Percentiles rank a stretch among this genome's conserved stretches.
phyloP scores from a whole-genome alignment of 768 basidiomycete species.

The Leccinum uliginosum region DNA sequence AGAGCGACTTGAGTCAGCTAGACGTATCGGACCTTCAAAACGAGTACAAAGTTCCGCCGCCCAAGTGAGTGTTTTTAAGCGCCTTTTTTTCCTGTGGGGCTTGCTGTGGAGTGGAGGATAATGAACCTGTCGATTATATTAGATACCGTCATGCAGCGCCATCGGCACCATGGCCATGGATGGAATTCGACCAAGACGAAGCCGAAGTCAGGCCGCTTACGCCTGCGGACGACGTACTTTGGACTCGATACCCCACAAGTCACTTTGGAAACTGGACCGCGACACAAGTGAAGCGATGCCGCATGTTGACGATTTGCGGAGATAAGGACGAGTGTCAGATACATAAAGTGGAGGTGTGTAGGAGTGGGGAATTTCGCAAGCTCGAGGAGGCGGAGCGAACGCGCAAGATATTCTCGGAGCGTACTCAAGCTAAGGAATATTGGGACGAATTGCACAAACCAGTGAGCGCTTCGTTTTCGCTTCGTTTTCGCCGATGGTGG shows the following conservation, averaged over 20 bases:
- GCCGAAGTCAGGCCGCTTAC: conserved; percentile 9
- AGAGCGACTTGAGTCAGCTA: not conserved
- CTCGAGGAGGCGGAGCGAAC: not conserved
- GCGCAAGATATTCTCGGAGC: conserved; percentile 17
- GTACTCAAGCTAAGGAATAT: conserved; percentile 7
- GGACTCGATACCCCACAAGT: conserved; percentile 45
- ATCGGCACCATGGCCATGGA: conserved; percentile 41
- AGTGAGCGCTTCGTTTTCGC: conserved; percentile 16
- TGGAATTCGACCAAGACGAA: conserved; percentile 30
- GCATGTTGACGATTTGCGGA: conserved; percentile 27
- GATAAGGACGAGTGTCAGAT: conserved; percentile 13
- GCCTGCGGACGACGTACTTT: conserved; percentile 7
- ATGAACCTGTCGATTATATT: conserved; percentile 4
- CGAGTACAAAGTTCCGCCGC: conserved; percentile 18
- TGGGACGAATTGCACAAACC: conserved; percentile 27
- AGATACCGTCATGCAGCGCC: conserved; percentile 37
- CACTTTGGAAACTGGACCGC: conserved; percentile 55
- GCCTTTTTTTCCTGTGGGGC: not conserved
- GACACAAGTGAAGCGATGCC: conserved; percentile 35
- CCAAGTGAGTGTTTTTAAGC: conserved; percentile 15
- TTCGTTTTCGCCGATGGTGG: not conserved
- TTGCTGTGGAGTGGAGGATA: conserved; percentile 11
- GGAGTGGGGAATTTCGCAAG: conserved; percentile 15
- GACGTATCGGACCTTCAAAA: conserved; percentile 14
- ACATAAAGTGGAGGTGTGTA: conserved; percentile 20